These are phyloP conservation scores for Amphichorda felina DNA, from an alignment of 2,329 filamentous ascomycete species.

Conservation along the genomic window DNA sequence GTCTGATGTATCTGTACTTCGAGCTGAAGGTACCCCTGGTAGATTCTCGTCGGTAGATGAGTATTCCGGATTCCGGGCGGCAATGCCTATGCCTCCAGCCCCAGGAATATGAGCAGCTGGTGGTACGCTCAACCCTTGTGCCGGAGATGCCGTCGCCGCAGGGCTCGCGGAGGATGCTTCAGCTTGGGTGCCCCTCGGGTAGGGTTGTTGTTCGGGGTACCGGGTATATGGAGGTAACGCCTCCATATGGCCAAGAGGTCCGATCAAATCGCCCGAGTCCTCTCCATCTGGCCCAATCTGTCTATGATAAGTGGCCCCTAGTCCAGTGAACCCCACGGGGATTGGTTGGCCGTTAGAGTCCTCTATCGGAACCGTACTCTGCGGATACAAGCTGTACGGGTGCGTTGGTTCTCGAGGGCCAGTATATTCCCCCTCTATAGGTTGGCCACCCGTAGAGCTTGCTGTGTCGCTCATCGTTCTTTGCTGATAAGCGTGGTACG, in stretches of 20 bases:
- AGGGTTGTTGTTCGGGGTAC: conserved; percentile 68
- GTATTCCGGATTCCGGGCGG: conserved; percentile 51
- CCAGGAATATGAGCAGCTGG: conserved; percentile 29
- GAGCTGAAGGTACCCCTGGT: conserved; percentile 33
- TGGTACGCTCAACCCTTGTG: conserved; percentile 5
- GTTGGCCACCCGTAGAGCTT: conserved; percentile 12
- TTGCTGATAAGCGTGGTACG: neutral
- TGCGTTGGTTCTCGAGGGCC: conserved; percentile 61
- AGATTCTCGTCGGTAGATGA: conserved; percentile 43
- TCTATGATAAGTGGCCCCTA: conserved; percentile 55
- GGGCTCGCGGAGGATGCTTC: neutral
- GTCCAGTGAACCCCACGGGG: conserved; percentile 64
- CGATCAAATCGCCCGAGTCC: conserved; percentile 77
- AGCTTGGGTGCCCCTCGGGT: conserved; percentile 12
- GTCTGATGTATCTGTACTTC: conserved; percentile 40
- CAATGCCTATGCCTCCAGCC: conserved; percentile 49
- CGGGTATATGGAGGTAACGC: conserved; percentile 84
- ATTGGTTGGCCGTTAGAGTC: conserved; percentile 33
- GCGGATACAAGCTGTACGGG: conserved; percentile 77
- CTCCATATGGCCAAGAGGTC: conserved; percentile 79
- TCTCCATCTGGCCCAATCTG: conserved; percentile 70
- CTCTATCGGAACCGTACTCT: conserved; percentile 51
- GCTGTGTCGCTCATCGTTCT: neutral
- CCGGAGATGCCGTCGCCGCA: conserved; percentile 1
- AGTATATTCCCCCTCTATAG: conserved; percentile 41